A percentile compares a stretch with the other conserved stretches of the same genome.
These are phyloP conservation scores for Euryodendron excelsum DNA, from an alignment of 148 eudicot genomes.

Conservation along the genomic window DNA sequence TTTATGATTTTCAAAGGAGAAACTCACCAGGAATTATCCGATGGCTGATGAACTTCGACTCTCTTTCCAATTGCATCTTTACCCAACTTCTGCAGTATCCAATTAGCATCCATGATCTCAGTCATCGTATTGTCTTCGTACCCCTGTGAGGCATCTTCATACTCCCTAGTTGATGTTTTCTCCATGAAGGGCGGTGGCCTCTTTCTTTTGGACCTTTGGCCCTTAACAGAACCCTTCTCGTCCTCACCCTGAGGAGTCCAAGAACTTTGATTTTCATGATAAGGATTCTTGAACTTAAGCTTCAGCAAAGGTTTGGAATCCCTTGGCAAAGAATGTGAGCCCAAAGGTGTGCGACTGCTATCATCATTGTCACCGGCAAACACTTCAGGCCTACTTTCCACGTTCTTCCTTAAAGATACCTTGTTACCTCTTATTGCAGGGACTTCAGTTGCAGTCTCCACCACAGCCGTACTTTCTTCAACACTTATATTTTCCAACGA, in stretches of 20 bases:
- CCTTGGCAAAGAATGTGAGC: slow-evolving; percentile 39
- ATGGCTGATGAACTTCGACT: slow-evolving; percentile 86
- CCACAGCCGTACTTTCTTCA: slow-evolving; percentile 32
- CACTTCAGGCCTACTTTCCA: slow-evolving; percentile 34
- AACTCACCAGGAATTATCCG: slow-evolving; percentile 80
- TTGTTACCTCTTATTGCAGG: slow-evolving; percentile 40
- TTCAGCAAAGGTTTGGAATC: slow-evolving; percentile 73
- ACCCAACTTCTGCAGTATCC: slow-evolving; percentile 85
- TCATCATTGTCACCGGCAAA: slow-evolving; percentile 36
- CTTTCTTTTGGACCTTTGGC: slow-evolving; percentile 89
- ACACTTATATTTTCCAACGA: slow-evolving; percentile 29
- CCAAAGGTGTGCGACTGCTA: slow-evolving; percentile 26
- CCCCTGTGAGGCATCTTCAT: slow-evolving; percentile 40
- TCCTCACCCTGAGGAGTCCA: slow-evolving; percentile 65
- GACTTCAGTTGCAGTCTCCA: slow-evolving; percentile 28
- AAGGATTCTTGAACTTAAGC: slow-evolving; percentile 77
- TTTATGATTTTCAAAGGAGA: neutral
- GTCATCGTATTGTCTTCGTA: slow-evolving; percentile 42
- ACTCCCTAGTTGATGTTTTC: slow-evolving; percentile 40
- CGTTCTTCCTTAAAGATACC: slow-evolving; percentile 41
- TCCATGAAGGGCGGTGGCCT: slow-evolving; percentile 50
- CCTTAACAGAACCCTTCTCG: slow-evolving; percentile 67
- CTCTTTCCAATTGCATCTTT: slow-evolving; percentile 92
- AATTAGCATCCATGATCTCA: slow-evolving; percentile 70
- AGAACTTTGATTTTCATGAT: slow-evolving; percentile 39